phyloP scores from a whole-genome alignment of 208 protist species.

The Trypanosoma rangeli region DNA sequence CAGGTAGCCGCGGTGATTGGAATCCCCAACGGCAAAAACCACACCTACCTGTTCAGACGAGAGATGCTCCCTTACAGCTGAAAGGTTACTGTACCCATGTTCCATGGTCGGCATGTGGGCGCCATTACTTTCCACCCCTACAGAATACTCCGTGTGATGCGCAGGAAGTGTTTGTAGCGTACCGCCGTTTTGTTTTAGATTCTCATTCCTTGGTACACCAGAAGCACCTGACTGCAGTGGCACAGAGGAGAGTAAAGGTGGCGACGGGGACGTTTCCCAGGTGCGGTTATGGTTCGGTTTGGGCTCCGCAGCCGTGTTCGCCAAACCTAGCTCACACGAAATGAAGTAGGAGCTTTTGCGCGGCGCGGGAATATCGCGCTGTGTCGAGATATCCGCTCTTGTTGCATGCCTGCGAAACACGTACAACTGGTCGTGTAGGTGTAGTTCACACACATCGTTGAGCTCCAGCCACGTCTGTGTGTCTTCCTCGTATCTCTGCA shows the following conservation, averaged over 20 bases:
- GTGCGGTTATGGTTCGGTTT: not conserved
- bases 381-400: constrained; percentile 67
- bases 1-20: constrained; percentile 27
- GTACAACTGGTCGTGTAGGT: constrained; percentile 79
- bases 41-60: constrained; percentile 61
- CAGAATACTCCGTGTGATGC: not conserved
- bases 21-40: constrained; percentile 48
- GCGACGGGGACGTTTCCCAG: constrained; percentile 3
- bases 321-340: constrained; percentile 10
- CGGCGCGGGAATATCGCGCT: constrained; percentile 71
- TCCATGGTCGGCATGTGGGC: not conserved
- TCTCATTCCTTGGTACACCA: not conserved
- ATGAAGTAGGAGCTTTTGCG: constrained; percentile 47
- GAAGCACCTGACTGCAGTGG: not conserved
- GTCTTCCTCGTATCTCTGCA: constrained; percentile 78
- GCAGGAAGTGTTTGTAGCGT: not conserved
- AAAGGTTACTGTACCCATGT: not conserved
- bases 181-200: not conserved
- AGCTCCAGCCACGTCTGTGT: constrained; percentile 63
- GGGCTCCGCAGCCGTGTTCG: not conserved
- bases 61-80: constrained; percentile 30
- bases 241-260: not conserved
- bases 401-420: constrained; percentile 78
- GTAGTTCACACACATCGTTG: constrained; percentile 34
- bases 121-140: not conserved